These are phyloP conservation scores for Symbiodinium natans DNA, from an alignment of 73 alveolate species.

Conservation along the genomic window DNA sequence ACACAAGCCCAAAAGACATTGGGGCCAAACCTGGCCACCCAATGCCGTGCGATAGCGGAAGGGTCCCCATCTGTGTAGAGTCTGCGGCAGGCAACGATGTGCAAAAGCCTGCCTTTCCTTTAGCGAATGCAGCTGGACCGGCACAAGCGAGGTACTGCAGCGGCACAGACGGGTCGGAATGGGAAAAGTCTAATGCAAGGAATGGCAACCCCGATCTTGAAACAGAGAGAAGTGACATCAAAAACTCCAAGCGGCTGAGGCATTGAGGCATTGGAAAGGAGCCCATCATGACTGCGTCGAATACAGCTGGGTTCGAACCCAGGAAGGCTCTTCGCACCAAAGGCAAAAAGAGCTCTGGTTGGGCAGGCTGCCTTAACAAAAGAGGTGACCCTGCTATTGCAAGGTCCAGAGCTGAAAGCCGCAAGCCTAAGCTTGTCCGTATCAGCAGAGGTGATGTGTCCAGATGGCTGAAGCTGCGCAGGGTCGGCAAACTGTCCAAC, in stretches of 20 bases:
- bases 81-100: background rate
- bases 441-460: background rate
- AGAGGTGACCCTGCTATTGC: background rate
- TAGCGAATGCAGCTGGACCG: background rate
- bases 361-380: background rate
- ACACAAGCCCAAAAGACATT: background rate
- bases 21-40: background rate
- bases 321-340: background rate
- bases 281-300: background rate
- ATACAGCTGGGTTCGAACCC: background rate
- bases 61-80: background rate
- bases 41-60: background rate
- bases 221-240: background rate
- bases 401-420: background rate
- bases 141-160: background rate
- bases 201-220: background rate
- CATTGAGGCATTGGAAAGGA: background rate
- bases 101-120: background rate
- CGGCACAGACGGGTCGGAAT: background rate
- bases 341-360: background rate
- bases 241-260: background rate
- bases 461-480: background rate
- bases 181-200: conserved; percentile 20
- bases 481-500: background rate
- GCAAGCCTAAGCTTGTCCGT: background rate